phyloP scores from a whole-genome alignment of 2,329 filamentous ascomycete genomes.

The Periglandula ipomoeae region DNA sequence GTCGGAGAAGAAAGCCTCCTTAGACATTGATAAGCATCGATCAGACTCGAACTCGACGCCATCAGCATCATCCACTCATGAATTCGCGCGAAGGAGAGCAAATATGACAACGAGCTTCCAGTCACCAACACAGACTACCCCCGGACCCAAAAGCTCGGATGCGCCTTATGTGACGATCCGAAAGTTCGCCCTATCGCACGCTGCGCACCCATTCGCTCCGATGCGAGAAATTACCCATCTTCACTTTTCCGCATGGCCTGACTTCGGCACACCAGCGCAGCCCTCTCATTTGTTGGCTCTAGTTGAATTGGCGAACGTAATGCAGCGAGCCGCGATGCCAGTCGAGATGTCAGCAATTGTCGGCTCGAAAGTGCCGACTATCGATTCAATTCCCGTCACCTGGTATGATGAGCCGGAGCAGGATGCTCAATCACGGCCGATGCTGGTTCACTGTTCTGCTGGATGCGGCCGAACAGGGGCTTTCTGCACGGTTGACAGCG shows the following conservation, averaged over 20 bases:
- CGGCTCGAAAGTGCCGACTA: slow-evolving; percentile 18
- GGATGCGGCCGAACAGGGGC: slow-evolving; percentile 93
- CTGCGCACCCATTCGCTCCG: slow-evolving; percentile 67
- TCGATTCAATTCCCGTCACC: slow-evolving; percentile 26
- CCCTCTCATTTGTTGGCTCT: slow-evolving; percentile 78
- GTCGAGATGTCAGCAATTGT: slow-evolving; percentile 32
- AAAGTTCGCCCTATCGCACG: slow-evolving; percentile 76
- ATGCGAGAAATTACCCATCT: slow-evolving; percentile 91
- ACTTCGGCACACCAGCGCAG: slow-evolving; percentile 88
- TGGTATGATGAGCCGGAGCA: slow-evolving; percentile 53
- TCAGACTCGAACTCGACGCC: slow-evolving; percentile 24
- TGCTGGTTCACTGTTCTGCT: slow-evolving; percentile 91
- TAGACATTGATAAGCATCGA: slow-evolving; percentile 56
- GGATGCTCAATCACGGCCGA: slow-evolving; percentile 48
- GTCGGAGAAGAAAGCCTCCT: slow-evolving; percentile 72
- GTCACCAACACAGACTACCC: slow-evolving; percentile 20
- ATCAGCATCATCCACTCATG: slow-evolving; percentile 19
- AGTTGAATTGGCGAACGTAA: slow-evolving; percentile 78
- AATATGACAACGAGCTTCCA: slow-evolving; percentile 42
- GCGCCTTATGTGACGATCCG: slow-evolving; percentile 72
- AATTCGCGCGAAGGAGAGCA: slow-evolving; percentile 40
- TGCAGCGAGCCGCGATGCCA: slow-evolving; percentile 49
- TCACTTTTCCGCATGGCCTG: slow-evolving; percentile 94
- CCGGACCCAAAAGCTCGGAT: slow-evolving; percentile 33
- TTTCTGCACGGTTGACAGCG: slow-evolving; percentile 92